These are phyloP conservation scores for Tetragonia tetragonoides DNA, from an alignment of 148 eudicot genomes.

Conservation along the genomic window DNA sequence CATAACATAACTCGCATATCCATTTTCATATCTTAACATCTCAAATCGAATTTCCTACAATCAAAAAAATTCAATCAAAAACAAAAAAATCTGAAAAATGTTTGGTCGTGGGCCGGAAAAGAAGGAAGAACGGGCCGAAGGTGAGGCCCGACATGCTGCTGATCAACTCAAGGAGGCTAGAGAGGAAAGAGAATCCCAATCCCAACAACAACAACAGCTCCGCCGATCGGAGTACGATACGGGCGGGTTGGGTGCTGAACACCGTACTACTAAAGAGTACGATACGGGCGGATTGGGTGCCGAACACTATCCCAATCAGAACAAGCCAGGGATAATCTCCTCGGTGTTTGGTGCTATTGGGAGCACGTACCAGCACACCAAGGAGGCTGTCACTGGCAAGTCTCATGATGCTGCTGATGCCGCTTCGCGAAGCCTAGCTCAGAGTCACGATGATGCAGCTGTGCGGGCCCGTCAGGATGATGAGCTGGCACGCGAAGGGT, in stretches of 20 bases:
- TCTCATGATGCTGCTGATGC: constrained; percentile 30
- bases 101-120: constrained; percentile 25
- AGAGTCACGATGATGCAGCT: constrained; percentile 16
- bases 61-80: not conserved
- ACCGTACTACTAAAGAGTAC: not conserved
- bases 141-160: constrained; percentile 36
- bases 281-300: not conserved
- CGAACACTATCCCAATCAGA: constrained; percentile 6
- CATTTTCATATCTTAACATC: too few relatives aligned
- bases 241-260: not conserved
- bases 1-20: not conserved
- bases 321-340: constrained; percentile 33
- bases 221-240: not conserved
- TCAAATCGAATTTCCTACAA: too few relatives aligned
- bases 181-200: constrained; percentile 16
- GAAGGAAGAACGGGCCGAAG: constrained; percentile 35
- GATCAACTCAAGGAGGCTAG: constrained; percentile 31
- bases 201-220: not conserved
- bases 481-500: constrained; percentile 31
- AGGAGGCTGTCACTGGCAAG: constrained; percentile 33
- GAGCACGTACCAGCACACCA: constrained; percentile 37
- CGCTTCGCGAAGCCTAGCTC: not conserved
- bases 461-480: constrained; percentile 22
- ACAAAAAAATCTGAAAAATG: constrained; percentile 7
- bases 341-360: constrained; percentile 39